Conservation (phyloP, 129 eudicot species). For the Glebionis coronaria region DNA sequence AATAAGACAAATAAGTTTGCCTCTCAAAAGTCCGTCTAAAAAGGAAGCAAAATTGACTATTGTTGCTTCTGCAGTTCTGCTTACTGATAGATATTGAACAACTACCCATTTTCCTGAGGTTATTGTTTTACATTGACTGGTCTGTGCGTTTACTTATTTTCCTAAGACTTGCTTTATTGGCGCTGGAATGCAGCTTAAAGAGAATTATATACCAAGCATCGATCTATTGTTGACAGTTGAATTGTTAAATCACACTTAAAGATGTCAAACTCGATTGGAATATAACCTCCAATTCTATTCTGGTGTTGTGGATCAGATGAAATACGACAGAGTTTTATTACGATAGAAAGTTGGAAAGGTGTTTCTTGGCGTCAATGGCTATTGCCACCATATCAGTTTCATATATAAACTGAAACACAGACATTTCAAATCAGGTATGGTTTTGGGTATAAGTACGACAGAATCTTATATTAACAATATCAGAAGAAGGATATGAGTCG, state of each 20-base stretch:
- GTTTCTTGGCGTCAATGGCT: neutral
- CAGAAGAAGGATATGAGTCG: neutral
- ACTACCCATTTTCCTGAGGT: slow-evolving; percentile 1
- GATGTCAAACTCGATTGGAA: neutral
- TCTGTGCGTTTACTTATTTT: neutral
- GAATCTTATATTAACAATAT: slow-evolving; percentile 8
- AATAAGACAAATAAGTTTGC: no score
- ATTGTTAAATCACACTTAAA: neutral
- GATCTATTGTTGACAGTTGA: neutral
- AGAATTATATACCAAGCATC: neutral
- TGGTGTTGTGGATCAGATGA: neutral
- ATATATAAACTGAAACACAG: neutral
- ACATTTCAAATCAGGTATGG: neutral
- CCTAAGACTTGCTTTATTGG: neutral
- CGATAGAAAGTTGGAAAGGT: neutral
- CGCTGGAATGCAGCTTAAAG: neutral
- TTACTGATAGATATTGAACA: neutral
- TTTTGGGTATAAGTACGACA: neutral
- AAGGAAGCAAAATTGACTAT: neutral
- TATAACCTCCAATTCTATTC: neutral
- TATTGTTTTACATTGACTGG: neutral
- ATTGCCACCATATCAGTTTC: neutral
- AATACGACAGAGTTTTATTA: neutral
- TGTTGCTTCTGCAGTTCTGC: no score
- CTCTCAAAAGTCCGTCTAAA: no score